A percentile compares a stretch with the other conserved stretches of the same genome.
Evolutionary conservation across 257 asterid species (phyloP).

Genomic region (Agastache rugosa): DNA sequence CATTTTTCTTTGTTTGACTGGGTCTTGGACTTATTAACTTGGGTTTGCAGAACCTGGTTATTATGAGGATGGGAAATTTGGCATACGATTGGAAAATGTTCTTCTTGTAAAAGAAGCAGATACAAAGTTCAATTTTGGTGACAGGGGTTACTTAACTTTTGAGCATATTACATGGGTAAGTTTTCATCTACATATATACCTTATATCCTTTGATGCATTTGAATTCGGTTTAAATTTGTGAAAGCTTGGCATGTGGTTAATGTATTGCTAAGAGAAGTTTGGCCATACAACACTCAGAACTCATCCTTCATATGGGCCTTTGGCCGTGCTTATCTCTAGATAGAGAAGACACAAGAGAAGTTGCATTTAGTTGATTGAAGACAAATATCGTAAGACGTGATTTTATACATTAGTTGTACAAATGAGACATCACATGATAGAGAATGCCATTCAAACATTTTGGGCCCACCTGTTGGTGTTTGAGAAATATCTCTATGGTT

Average conservation of each 20-base stretch:
- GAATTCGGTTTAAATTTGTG: neutral
- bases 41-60: constrained; percentile 88
- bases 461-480: neutral
- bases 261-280: neutral
- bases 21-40: constrained; percentile 28
- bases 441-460: neutral
- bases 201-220: neutral
- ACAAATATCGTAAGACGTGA: neutral
- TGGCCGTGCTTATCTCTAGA: neutral
- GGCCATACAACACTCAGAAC: neutral
- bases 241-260: constrained; percentile 10
- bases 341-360: neutral
- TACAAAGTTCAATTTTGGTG: constrained; percentile 89
- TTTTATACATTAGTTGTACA: neutral
- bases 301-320: neutral
- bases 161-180: constrained; percentile 96
- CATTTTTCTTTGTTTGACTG: constrained; percentile 27
- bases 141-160: constrained; percentile 74
- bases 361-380: neutral
- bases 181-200: constrained; percentile 34
- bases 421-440: neutral
- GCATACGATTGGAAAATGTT: constrained; percentile 94
- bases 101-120: constrained; percentile 82
- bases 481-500: neutral
- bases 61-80: constrained; percentile 95